Evolutionary conservation across 2,329 filamentous ascomycete genomes (phyloP).

Genomic region (Mycosphaerella sp.): DNA sequence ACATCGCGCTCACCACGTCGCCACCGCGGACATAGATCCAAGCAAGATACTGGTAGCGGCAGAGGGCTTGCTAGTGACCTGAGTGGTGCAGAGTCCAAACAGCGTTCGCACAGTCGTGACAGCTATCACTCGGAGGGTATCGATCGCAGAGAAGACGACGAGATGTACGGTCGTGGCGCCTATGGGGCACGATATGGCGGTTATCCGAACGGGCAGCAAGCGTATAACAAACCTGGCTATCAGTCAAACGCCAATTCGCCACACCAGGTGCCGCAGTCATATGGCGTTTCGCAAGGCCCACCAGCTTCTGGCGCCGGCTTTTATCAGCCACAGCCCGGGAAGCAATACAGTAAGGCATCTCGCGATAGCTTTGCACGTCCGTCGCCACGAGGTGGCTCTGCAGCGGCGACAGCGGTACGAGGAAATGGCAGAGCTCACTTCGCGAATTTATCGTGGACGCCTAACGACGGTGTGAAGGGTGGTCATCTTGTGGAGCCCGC

Average conservation of each 20-base stretch:
- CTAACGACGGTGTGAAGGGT: constrained; percentile 49
- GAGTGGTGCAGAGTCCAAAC: constrained; percentile 15
- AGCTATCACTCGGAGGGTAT: constrained; percentile 19
- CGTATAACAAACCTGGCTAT: constrained; percentile 43
- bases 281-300: constrained; percentile 49
- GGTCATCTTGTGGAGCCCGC: constrained; percentile 38
- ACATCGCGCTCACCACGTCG: constrained; percentile 23
- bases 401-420: constrained; percentile 12
- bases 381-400: constrained; percentile 41
- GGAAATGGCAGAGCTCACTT: constrained; percentile 49
- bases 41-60: constrained; percentile 6
- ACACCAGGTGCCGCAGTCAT: constrained; percentile 54
- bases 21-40: constrained; percentile 2
- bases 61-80: background rate
- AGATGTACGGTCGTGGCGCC: constrained; percentile 30
- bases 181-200: constrained; percentile 28
- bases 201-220: constrained; percentile 45
- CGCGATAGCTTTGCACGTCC: constrained; percentile 21
- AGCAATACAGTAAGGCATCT: constrained; percentile 31
- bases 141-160: constrained; percentile 19
- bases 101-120: constrained; percentile 21
- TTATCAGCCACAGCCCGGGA: constrained; percentile 36
- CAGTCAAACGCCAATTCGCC: constrained; percentile 50
- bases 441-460: constrained; percentile 66
- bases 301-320: constrained; percentile 26